Percentiles rank a stretch among this genome's conserved stretches.
phyloP scores from a whole-genome alignment of 2,329 filamentous ascomycete genomes.

The Grosmannia serpens region DNA sequence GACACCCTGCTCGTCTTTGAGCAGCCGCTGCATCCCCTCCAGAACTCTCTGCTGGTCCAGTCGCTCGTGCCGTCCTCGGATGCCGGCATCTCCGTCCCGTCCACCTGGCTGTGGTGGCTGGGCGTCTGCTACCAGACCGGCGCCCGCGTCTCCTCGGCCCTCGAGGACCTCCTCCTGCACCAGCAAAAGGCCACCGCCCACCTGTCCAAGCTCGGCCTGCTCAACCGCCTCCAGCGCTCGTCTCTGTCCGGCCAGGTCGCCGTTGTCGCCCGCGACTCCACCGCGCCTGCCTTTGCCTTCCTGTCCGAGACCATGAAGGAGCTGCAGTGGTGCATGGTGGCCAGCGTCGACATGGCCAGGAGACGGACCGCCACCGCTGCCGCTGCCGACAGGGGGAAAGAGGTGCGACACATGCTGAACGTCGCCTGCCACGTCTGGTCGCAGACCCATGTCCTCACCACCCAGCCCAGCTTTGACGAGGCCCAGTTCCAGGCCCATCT shows the following conservation, averaged over 20 bases:
- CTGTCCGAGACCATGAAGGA: slow-evolving; percentile 21
- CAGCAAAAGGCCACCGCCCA: slow-evolving; percentile 24
- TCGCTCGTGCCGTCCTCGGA: slow-evolving; percentile 16
- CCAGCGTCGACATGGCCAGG: not conserved
- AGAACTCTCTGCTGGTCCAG: slow-evolving; percentile 42
- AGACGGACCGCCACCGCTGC: no score
- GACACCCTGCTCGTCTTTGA: slow-evolving; percentile 7
- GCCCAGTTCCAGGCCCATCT: slow-evolving; percentile 54
- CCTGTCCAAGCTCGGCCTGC: slow-evolving; percentile 35
- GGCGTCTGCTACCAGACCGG: slow-evolving; percentile 40
- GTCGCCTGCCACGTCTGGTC: slow-evolving; percentile 41
- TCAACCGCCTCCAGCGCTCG: slow-evolving; percentile 52
- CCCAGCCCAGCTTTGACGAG: slow-evolving; percentile 41
- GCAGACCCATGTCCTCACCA: slow-evolving; percentile 38
- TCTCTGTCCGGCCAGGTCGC: slow-evolving; percentile 41
- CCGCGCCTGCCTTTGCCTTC: slow-evolving; percentile 41
- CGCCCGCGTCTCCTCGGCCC: slow-evolving; percentile 30
- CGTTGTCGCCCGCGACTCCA: slow-evolving; percentile 49
- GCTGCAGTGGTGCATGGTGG: not conserved
- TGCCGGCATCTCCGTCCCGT: slow-evolving; percentile 9
- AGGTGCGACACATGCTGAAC: slow-evolving; percentile 19
- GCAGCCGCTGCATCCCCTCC: slow-evolving; percentile 47
- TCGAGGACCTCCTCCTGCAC: slow-evolving; percentile 29
- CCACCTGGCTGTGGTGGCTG: slow-evolving; percentile 29
- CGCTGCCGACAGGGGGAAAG: slow-evolving; percentile 2